Conservation (phyloP, 225 moss, liverwort and hornwort genomes). For the Ulota crispa region DNA sequence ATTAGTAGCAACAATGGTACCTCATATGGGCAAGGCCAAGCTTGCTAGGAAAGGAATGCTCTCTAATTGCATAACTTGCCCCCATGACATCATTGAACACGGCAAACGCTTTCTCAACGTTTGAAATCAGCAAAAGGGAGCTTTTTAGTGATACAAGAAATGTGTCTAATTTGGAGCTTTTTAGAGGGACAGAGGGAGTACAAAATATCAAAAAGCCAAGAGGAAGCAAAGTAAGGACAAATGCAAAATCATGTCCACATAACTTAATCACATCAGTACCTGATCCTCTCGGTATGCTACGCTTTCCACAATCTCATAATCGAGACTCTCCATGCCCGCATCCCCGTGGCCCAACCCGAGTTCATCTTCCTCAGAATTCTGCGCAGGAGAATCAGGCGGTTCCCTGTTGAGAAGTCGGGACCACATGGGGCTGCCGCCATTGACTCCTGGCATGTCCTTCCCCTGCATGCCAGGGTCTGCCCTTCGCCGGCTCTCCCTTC, state of each 20-base stretch:
- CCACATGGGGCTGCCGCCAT: conserved; percentile 75
- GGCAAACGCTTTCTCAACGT: too few relatives aligned
- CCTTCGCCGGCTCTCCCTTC: conserved; percentile 4
- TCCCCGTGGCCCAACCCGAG: conserved; percentile 42
- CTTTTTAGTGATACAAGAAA: too few relatives aligned
- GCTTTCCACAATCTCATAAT: conserved; percentile 86
- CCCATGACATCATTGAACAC: too few relatives aligned
- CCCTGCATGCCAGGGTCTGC: conserved; percentile 57
- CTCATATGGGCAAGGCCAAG: too few relatives aligned
- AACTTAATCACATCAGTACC: conserved; percentile 43
- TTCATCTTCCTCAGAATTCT: conserved; percentile 46
- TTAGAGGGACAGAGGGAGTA: too few relatives aligned
- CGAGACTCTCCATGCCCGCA: conserved; percentile 84
- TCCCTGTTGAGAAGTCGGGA: conserved; percentile 83
- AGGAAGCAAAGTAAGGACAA: not conserved
- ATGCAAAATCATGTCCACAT: not conserved
- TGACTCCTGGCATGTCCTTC: conserved; percentile 75
- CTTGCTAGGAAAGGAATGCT: too few relatives aligned
- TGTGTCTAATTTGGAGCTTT: too few relatives aligned
- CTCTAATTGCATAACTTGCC: too few relatives aligned
- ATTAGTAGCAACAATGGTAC: too few relatives aligned
- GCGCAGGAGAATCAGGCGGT: conserved; percentile 47
- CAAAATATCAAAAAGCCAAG: not conserved
- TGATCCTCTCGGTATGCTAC: conserved; percentile 96
- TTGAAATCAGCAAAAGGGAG: too few relatives aligned